Evolutionary conservation across 495 filamentous ascomycete genomes (phyloP).

Genomic region (Penicillium dipodomyicola): DNA sequence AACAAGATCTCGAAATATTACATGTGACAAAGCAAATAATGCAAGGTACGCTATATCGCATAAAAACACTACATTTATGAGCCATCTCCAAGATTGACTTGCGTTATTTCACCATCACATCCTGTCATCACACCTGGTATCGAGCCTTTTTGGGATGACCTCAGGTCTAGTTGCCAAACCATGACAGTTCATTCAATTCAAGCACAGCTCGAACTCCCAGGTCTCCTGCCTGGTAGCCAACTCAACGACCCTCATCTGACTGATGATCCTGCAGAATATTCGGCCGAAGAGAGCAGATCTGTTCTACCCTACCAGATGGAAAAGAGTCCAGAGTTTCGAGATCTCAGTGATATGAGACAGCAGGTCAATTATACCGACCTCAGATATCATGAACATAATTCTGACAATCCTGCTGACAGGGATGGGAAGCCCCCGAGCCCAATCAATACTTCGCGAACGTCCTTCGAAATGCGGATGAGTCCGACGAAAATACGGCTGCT

Average conservation of each 20-base stretch:
- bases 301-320: no score
- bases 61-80: not conserved
- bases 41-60: not conserved
- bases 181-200: not conserved
- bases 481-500: no score
- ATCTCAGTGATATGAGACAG: no score
- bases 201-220: not conserved
- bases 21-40: not conserved
- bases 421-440: no score
- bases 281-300: not conserved
- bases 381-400: no score
- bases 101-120: not conserved
- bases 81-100: not conserved
- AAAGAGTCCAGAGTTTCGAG: no score
- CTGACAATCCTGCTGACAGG: no score
- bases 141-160: not conserved
- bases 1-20: no score
- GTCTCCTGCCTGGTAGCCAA: not conserved
- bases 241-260: not conserved
- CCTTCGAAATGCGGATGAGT: no score
- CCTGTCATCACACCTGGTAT: conserved; percentile 36
- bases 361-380: no score
- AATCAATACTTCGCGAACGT: no score
- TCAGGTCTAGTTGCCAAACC: not conserved
- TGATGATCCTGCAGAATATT: not conserved